Percentiles rank a stretch among this genome's conserved stretches.
These are phyloP conservation scores for Neoascochyta sp. DNA, from an alignment of 2,329 filamentous ascomycete species.

Conservation along the genomic window DNA sequence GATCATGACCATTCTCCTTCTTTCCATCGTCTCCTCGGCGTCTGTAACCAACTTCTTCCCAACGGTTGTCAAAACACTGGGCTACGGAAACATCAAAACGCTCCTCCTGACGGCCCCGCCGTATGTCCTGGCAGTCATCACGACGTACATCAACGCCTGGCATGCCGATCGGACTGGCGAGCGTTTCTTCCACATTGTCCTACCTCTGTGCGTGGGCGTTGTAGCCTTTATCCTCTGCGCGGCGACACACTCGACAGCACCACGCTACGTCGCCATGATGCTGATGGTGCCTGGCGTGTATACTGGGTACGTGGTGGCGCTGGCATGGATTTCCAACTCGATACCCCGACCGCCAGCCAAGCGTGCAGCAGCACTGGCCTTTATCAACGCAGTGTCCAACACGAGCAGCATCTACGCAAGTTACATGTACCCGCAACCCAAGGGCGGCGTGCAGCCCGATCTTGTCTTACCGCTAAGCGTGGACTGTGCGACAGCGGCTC, in stretches of 20 bases:
- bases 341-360: conserved; percentile 74
- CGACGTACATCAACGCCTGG: conserved; percentile 62
- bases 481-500: conserved; percentile 61
- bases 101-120: conserved; percentile 46
- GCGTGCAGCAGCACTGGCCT: conserved; percentile 66
- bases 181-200: conserved; percentile 63
- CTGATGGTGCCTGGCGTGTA: conserved; percentile 64
- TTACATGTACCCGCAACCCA: conserved; percentile 61
- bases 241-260: conserved; percentile 56
- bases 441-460: conserved; percentile 27
- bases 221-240: conserved; percentile 66
- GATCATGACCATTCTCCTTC: conserved; percentile 38
- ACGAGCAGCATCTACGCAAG: conserved; percentile 65
- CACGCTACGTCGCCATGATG: conserved; percentile 69
- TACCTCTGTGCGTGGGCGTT: conserved; percentile 61
- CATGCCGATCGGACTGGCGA: conserved; percentile 70
- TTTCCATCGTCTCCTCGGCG: conserved; percentile 41
- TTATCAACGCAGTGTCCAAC: conserved; percentile 72
- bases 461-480: conserved; percentile 61
- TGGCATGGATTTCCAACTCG: conserved; percentile 73
- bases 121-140: conserved; percentile 53
- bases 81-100: conserved; percentile 53
- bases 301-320: conserved; percentile 57
- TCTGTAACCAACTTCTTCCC: conserved; percentile 55
- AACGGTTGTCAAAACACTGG: conserved; percentile 59